Base-by-base conservation (phyloP, 129 eudicot genomes). In the Lactuca saligna region DNA sequence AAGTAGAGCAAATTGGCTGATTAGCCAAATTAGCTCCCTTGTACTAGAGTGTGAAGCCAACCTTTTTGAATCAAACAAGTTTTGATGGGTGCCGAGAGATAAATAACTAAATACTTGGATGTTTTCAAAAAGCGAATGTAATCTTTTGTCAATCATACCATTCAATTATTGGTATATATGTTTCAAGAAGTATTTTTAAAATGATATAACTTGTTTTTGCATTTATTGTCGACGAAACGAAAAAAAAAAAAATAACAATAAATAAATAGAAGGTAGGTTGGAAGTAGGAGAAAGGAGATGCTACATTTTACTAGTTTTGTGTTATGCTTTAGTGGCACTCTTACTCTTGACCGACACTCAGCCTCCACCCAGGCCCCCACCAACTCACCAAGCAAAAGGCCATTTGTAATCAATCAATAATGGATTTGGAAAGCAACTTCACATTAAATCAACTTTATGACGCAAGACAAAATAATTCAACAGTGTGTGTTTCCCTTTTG, bases 301-400 rank as follows among this genome's bases (percentile, higher is more conserved):
- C 54, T 50, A 72, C 77, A 72, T 72, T 37, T 72, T 37, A 61
- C 76, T 61, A 5, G 61, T 72, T 49, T 72, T 71, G 61, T 51
- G 33, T 51, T 72, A 72, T 72, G 76, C 76, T 72, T 72, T 61
- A 50, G 69, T 62, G 63, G 77, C 53, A 72, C 77, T 62, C 70
- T 51, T 62, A 5, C 39, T 72, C 39, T 54, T 72, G 70, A 42
- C 70, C 69, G 70, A 72, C 77, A 72, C 56, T 32, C 65, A 54
- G 54, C 77, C 63, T 25, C 29, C 29, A 25, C 29, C 29, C 29
- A 25, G 29, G 53, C 61, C 63, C 53, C 50, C 76, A 62, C 62
- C 77, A 38, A 17, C 77, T 41, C 69, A 51, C 64, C 54, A 41
- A 69, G 37, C 39, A 69, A 68, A 55, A 57, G 53, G 54, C 64